Evolutionary conservation across 257 asterid genomes (phyloP), one percentile per base, ranked within the genome.

Genomic region (Salvia miltiorrhiza): DNA sequence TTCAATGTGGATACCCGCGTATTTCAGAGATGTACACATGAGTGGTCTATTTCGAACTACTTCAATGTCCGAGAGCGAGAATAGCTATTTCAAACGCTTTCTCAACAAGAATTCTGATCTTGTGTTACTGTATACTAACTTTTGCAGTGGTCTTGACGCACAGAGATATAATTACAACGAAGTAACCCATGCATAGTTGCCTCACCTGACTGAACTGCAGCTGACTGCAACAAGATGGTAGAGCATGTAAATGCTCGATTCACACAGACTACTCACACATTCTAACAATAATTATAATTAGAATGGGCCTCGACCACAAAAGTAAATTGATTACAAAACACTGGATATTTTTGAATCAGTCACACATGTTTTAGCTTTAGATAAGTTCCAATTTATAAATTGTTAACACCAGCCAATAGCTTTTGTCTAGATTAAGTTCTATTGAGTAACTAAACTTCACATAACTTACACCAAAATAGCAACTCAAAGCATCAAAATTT

Each of bases 131-230:
- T n/a, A n/a, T n/a, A n/a, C n/a, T n/a, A n/a, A n/a, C n/a, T n/a
- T n/a, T n/a, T n/a, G n/a, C n/a, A n/a, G n/a, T n/a, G n/a, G n/a
- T n/a, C n/a, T n/a, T n/a, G n/a, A n/a, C n/a, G n/a, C n/a, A n/a
- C n/a, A n/a, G n/a, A n/a, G n/a, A n/a, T n/a, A n/a, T n/a, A n/a
- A n/a, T n/a, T n/a, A n/a, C n/a, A n/a, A n/a, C n/a, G n/a, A n/a
- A n/a, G n/a, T n/a, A n/a, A n/a, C n/a, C n/a, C n/a, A 44, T 77
- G 84, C 97, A 93, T 90, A 57, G 84, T 79, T 78, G 81, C 86
- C 83, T 87, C 90, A 24, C 94, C 93, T 14, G 95, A 73, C 74
- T 85, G 84, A 73, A 81, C 93, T 35, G 98, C 90, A 81, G 90
- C 88, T 66, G 92, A 71, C 98, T 93, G 85, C 71, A 78, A 75